phyloP scores from a whole-genome alignment of 2,329 filamentous ascomycete genomes.

The Pseudogymnoascus sp. region DNA sequence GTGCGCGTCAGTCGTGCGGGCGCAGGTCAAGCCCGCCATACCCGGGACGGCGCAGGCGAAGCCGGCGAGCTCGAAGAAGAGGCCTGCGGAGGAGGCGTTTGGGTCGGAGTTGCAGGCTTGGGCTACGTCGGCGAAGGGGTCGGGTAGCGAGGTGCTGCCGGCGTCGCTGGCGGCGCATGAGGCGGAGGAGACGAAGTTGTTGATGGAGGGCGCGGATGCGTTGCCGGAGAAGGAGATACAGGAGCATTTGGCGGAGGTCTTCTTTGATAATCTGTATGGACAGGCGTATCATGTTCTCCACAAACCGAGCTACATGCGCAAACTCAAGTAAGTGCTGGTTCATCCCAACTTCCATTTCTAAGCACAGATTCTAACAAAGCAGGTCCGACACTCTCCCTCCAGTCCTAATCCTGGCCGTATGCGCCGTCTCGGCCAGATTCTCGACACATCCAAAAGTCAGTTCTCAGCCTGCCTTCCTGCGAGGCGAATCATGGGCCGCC shows the following conservation, averaged over 20 bases:
- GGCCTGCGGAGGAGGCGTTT: slow-evolving; percentile 81
- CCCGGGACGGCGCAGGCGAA: slow-evolving; percentile 41
- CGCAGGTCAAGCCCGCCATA: slow-evolving; percentile 73
- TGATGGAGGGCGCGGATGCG: slow-evolving; percentile 73
- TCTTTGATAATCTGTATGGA: slow-evolving; percentile 92
- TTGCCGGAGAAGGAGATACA: slow-evolving; percentile 81
- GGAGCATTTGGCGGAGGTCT: slow-evolving; percentile 86
- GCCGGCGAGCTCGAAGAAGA: slow-evolving; percentile 62
- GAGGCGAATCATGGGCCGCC: slow-evolving; percentile 84
- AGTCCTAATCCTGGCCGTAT: slow-evolving; percentile 86
- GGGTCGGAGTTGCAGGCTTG: slow-evolving; percentile 72
- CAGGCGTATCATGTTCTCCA: slow-evolving; percentile 92
- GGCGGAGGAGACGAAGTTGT: slow-evolving; percentile 64
- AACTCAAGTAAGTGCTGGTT: slow-evolving; percentile 49
- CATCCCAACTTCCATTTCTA: not conserved
- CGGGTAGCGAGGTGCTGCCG: slow-evolving; percentile 40
- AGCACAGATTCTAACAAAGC: slow-evolving; percentile 16
- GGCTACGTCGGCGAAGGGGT: slow-evolving; percentile 53
- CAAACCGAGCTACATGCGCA: slow-evolving; percentile 94
- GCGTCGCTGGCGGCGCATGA: slow-evolving; percentile 51
- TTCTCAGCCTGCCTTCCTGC: slow-evolving; percentile 64
- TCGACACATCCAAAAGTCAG: slow-evolving; percentile 77
- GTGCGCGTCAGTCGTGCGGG: slow-evolving; percentile 60
- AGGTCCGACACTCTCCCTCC: slow-evolving; percentile 75
- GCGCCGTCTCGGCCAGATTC: slow-evolving; percentile 90